Conservation (phyloP, 108 stramenopile species). For the Pseudonitzschia delicatissima region DNA sequence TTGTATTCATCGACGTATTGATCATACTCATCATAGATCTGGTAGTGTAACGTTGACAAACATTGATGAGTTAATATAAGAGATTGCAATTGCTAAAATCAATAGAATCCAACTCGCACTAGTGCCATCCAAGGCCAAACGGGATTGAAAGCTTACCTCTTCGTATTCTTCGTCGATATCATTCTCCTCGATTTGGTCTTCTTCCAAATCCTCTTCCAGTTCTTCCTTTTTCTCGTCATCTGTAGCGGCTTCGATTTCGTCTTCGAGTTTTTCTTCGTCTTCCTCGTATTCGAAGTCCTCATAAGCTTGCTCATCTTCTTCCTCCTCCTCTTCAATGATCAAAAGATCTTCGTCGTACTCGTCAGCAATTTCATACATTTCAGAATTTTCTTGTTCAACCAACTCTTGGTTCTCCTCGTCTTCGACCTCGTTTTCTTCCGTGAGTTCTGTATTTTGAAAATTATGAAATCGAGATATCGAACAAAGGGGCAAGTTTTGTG, state of each 20-base stretch:
- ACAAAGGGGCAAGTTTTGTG: no score
- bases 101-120: background rate
- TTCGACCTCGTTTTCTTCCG: conserved; percentile 26
- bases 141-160: conserved; percentile 9
- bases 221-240: conserved; percentile 7
- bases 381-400: conserved; percentile 18
- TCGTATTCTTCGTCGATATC: conserved; percentile 26
- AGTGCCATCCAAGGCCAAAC: background rate
- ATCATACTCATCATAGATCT: conserved; percentile 7
- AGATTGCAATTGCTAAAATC: background rate
- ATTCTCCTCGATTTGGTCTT: conserved; percentile 14
- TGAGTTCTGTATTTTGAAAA: conserved; percentile 22
- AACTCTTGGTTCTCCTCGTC: conserved; percentile 28
- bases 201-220: conserved; percentile 9
- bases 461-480: no score
- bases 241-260: conserved; percentile 4
- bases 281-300: conserved; percentile 9
- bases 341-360: conserved; percentile 32
- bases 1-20: conserved; percentile 5
- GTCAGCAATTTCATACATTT: conserved; percentile 10
- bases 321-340: conserved; percentile 16
- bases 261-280: conserved; percentile 20
- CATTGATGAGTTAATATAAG: no score
- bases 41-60: background rate
- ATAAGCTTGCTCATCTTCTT: conserved; percentile 4